Evolutionary conservation across 345 rosid genomes (phyloP), one percentile per base, ranked within the genome.

Genomic region (Dovyalis caffra): DNA sequence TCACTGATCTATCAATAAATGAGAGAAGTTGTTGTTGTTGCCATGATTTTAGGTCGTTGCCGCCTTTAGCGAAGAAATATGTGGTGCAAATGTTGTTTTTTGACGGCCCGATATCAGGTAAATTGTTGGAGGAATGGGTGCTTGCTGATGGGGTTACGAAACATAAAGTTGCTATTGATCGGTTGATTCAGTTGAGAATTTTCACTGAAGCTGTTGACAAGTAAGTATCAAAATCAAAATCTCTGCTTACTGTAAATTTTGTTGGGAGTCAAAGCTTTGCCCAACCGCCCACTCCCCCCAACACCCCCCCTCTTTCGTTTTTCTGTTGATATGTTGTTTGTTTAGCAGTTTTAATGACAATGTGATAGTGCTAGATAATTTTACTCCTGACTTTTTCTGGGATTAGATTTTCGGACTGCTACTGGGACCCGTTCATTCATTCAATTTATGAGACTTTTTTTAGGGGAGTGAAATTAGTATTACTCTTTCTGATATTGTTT

Each of bases 11-110:
- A 68, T 4, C 29, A 38, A 3, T 67, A 3, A 56, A 38, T 26
- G 67, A 12, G 25, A n/a, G 34, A 3, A 0, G 16, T 16, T 33
- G 14, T 66, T 29, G 2, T 21, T 66, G 11, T 15, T 60, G 25
- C 49, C 3, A 58, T 6, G n/a, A 51, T 60, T 15, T 71, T 76
- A 95, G 98, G 92, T 95, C 99, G 21, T 25, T 93, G 77, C 96
- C 96, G 2, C 99, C 97, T 14, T 79, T 95, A 9, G 98, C 93
- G 6, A 95, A 95, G 97, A 93, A 88, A 78, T 91, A 95, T 78
- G 96, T 90, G 70, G 63, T 91, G 25, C 88, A 84, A 77, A 82
- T 91, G 87, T 60, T 93, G 74, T 95, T 81, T 86, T 75, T 85
- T 40, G 85, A 89, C 62, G 86, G 80, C 71, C 72, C 92, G 0